A percentile compares a stretch with the other conserved stretches of the same genome.
Evolutionary conservation across 179 eudicot genomes (phyloP).

Genomic region (Spinacia oleracea): DNA sequence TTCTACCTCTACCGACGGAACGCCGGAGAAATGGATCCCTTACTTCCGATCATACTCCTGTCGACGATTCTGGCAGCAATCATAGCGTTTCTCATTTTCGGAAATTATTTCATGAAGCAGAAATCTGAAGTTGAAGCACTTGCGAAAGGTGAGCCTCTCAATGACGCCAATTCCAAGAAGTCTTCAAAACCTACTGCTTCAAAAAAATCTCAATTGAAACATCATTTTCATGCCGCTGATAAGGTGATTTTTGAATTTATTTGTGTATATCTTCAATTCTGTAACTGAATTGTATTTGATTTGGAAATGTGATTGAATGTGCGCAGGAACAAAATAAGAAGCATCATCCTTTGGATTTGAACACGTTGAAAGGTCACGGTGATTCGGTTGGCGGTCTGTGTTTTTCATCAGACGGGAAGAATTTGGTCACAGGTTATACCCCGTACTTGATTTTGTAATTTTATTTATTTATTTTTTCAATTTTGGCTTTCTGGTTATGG

Average conservation of each 20-base stretch:
- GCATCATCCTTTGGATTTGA: slow-evolving; percentile 94
- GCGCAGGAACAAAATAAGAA: slow-evolving; percentile 79
- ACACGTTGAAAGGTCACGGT: slow-evolving; percentile 94
- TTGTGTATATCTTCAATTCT: neutral
- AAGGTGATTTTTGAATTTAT: slow-evolving; percentile 41
- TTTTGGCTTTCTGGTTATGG: neutral
- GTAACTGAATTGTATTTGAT: neutral
- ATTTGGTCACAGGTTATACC: slow-evolving; percentile 93
- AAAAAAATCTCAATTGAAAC: slow-evolving; percentile 51
- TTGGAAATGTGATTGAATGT: slow-evolving; percentile 19
- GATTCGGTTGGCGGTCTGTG: slow-evolving; percentile 76
- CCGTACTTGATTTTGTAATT: neutral
- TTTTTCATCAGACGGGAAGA: slow-evolving; percentile 70
- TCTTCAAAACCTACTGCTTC: slow-evolving; percentile 21
- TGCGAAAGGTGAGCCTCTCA: slow-evolving; percentile 45
- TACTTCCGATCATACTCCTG: slow-evolving; percentile 47
- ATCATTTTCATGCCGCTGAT: slow-evolving; percentile 64
- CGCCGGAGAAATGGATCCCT: slow-evolving; percentile 38
- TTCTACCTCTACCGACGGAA: too few species aligned
- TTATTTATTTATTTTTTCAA: neutral
- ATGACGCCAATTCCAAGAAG: slow-evolving; percentile 28
- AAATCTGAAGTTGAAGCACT: slow-evolving; percentile 72
- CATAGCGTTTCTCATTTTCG: slow-evolving; percentile 58
- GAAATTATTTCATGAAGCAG: slow-evolving; percentile 66
- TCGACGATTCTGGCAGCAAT: slow-evolving; percentile 58